phyloP scores from a whole-genome alignment of 139 green algal species.

The Axilococcus clingmanii region DNA sequence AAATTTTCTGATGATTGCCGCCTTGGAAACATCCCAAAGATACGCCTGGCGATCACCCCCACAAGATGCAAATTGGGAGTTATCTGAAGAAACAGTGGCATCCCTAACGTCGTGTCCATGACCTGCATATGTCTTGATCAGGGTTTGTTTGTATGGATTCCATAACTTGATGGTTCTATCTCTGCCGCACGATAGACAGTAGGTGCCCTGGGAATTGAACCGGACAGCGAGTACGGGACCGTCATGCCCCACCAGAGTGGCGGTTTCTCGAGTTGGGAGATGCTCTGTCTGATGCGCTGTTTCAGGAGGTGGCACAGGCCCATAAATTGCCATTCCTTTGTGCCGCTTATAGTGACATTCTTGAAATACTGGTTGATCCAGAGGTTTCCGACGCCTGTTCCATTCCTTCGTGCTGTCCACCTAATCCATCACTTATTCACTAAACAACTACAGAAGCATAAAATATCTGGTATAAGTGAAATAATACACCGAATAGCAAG shows the following conservation, averaged over 20 bases:
- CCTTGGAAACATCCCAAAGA: slow-evolving; percentile 85
- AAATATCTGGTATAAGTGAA: too few species aligned
- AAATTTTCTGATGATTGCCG: slow-evolving; percentile 73
- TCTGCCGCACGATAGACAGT: slow-evolving; percentile 79
- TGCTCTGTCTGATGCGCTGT: neutral
- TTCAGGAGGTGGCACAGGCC: too few species aligned
- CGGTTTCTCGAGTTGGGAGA: slow-evolving; percentile 4
- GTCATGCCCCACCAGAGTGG: slow-evolving; percentile 57
- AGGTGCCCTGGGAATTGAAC: slow-evolving; percentile 73
- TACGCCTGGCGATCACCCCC: slow-evolving; percentile 83
- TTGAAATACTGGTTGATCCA: too few species aligned
- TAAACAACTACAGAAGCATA: too few species aligned
- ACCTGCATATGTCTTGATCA: slow-evolving; percentile 75
- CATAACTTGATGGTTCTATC: slow-evolving; percentile 75
- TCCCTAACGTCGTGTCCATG: slow-evolving; percentile 87
- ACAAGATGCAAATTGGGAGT: slow-evolving; percentile 73
- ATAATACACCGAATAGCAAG: too few species aligned
- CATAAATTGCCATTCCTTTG: too few species aligned
- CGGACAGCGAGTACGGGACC: slow-evolving; percentile 72
- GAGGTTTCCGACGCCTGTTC: too few species aligned
- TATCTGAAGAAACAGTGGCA: slow-evolving; percentile 60
- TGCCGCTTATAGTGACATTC: too few species aligned
- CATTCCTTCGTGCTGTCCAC: too few species aligned
- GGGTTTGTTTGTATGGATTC: slow-evolving; percentile 68
- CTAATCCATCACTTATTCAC: too few species aligned